phyloP scores from a whole-genome alignment of 352 stramenopile species.

The Phytophthora pisi region DNA sequence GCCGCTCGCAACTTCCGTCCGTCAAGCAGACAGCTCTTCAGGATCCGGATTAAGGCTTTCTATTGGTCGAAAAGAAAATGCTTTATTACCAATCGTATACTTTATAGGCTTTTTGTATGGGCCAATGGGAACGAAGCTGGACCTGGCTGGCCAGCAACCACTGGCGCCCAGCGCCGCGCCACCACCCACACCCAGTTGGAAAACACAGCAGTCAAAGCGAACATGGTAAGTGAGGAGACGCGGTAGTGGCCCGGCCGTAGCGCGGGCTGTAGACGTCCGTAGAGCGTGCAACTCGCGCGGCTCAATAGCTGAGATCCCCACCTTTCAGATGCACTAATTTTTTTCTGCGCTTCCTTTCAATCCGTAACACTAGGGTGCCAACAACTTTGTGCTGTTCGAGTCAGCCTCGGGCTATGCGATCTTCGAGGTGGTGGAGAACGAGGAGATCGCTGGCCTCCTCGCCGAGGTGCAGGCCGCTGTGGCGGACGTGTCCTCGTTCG shows the following conservation, averaged over 20 bases:
- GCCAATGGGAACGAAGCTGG: constrained; percentile 27
- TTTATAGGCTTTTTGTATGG: constrained; percentile 9
- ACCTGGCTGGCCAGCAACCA: constrained; percentile 45
- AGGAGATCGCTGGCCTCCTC: constrained; percentile 94
- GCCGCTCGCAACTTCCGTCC: constrained; percentile 15
- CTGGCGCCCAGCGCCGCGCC: constrained; percentile 5
- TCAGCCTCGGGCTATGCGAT: constrained; percentile 98
- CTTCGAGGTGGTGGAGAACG: constrained; percentile 98
- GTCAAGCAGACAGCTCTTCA: constrained; percentile 12
- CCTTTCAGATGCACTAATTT: constrained; percentile 30
- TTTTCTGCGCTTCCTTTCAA: constrained; percentile 2
- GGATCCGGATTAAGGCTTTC: neutral
- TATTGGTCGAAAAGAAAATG: constrained; percentile 23
- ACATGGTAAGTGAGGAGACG: constrained; percentile 37
- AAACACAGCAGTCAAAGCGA: constrained; percentile 43
- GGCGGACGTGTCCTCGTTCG: constrained; percentile 95
- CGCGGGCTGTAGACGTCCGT: constrained; percentile 4
- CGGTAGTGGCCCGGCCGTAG: constrained; percentile 1
- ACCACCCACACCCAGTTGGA: constrained; percentile 40
- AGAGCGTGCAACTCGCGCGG: constrained; percentile 19
- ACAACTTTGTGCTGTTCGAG: constrained; percentile 96
- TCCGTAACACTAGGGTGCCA: constrained; percentile 39
- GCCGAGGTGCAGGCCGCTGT: constrained; percentile 93
- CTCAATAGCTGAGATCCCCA: constrained; percentile 1
- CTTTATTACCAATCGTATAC: neutral